phyloP scores from a whole-genome alignment of 306 rosid species.

The Astragalus membranaceus region DNA sequence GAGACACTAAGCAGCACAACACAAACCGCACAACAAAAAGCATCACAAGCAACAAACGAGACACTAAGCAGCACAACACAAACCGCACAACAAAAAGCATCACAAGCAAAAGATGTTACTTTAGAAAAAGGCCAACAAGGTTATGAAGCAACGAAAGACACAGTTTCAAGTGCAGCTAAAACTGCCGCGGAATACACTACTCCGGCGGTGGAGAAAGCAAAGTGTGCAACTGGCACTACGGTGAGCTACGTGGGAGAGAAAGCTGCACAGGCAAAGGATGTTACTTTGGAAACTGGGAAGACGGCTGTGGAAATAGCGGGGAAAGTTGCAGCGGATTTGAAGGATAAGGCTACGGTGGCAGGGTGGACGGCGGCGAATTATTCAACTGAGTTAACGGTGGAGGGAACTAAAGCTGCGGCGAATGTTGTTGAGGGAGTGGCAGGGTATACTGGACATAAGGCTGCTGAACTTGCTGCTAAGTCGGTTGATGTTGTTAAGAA shows the following conservation, averaged over 20 bases:
- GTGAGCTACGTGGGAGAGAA: constrained; percentile 35
- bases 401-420: constrained; percentile 47
- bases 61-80: constrained; percentile 11
- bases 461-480: constrained; percentile 38
- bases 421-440: constrained; percentile 42
- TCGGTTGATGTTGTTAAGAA: constrained; percentile 40
- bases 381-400: constrained; percentile 45
- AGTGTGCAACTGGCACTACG: constrained; percentile 29
- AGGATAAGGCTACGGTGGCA: constrained; percentile 48
- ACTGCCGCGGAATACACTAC: constrained; percentile 31
- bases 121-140: constrained; percentile 35
- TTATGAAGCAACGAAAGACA: constrained; percentile 25
- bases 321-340: constrained; percentile 39
- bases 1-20: constrained; percentile 21
- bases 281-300: constrained; percentile 32
- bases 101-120: background rate
- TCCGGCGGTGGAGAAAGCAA: constrained; percentile 39
- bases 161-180: constrained; percentile 23
- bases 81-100: constrained; percentile 22
- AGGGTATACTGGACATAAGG: constrained; percentile 49
- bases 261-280: constrained; percentile 35
- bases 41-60: too few species aligned
- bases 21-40: too few species aligned
- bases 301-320: constrained; percentile 30
- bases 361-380: constrained; percentile 71